A percentile compares a stretch with the other conserved stretches of the same genome.
Evolutionary conservation across 257 asterid genomes (phyloP).

Genomic region (Solanum piurae): DNA sequence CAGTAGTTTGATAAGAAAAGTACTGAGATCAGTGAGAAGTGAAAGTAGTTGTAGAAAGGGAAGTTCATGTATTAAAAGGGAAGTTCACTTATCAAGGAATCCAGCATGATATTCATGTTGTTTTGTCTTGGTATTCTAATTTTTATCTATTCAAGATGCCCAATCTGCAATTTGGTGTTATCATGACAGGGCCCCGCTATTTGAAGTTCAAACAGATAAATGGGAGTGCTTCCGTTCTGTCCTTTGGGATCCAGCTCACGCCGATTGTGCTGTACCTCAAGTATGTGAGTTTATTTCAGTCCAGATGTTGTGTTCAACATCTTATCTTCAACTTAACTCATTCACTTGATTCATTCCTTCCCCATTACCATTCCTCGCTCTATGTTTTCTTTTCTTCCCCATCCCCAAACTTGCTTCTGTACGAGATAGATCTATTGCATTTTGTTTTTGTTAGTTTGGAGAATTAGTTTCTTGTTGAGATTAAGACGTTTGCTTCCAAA

Average conservation of each 20-base stretch:
- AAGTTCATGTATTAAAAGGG: not conserved
- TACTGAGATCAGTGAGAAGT: not conserved
- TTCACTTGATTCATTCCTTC: not conserved
- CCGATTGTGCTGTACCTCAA: slow-evolving; percentile 97
- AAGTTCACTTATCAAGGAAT: not conserved
- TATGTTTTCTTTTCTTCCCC: not conserved
- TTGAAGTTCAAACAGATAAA: slow-evolving; percentile 79
- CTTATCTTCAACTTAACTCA: not conserved
- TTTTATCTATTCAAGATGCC: not conserved
- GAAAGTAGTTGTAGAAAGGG: not conserved
- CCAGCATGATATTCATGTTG: not conserved
- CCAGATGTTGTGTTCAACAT: not conserved
- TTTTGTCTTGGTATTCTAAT: not conserved
- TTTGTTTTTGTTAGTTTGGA: not conserved
- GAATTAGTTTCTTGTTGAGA: not conserved
- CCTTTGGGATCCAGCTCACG: slow-evolving; percentile 84
- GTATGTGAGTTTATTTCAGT: slow-evolving; percentile 17
- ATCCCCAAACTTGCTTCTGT: not conserved
- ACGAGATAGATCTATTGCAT: not conserved
- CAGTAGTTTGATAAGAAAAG: not conserved
- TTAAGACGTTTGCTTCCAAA: not conserved
- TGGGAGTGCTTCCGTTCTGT: slow-evolving; percentile 79
- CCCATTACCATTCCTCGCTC: not conserved
- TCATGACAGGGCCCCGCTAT: slow-evolving; percentile 73
- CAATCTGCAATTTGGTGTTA: slow-evolving; percentile 2